Conservation (phyloP, 169 alveolate genomes). For the Fabrea salina region DNA sequence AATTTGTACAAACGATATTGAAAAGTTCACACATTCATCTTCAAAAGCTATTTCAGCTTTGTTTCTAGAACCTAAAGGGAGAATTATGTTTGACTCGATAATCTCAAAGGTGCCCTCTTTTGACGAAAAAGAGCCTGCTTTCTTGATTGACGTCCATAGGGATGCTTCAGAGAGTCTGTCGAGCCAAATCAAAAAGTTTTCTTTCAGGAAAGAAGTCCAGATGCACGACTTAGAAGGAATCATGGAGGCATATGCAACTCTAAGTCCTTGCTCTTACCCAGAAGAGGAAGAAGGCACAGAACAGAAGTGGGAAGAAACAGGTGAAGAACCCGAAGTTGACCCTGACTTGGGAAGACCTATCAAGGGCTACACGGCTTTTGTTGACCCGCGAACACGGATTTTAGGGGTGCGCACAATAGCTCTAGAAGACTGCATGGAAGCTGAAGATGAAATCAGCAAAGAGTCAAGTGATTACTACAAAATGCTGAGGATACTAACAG, state of each 20-base stretch:
- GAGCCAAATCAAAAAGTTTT: constrained; percentile 35
- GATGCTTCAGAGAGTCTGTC: background rate
- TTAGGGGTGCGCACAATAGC: constrained; percentile 43
- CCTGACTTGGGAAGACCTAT: constrained; percentile 39
- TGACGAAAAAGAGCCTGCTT: background rate
- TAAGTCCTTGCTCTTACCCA: background rate
- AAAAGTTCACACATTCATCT: constrained; percentile 6
- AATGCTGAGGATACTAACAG: constrained; percentile 23
- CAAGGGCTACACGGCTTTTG: constrained; percentile 30
- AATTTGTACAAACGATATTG: constrained; percentile 35
- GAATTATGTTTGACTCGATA: constrained; percentile 35
- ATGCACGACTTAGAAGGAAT: constrained; percentile 31
- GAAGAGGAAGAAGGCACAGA: background rate
- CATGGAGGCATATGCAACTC: constrained; percentile 1
- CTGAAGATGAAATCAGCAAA: background rate
- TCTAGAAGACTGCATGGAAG: constrained; percentile 32
- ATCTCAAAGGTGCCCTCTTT: constrained; percentile 29
- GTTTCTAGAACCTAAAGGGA: constrained; percentile 47
- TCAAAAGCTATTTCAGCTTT: constrained; percentile 11
- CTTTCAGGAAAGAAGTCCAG: constrained; percentile 47
- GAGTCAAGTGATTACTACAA: constrained; percentile 10
- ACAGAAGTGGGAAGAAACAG: constrained; percentile 26
- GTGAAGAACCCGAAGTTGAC: constrained; percentile 30
- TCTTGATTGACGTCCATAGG: constrained; percentile 43
- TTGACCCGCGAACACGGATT: constrained; percentile 40